These are phyloP conservation scores for Pittosporum tobira DNA, from an alignment of 129 eudicot species.

Conservation along the genomic window DNA sequence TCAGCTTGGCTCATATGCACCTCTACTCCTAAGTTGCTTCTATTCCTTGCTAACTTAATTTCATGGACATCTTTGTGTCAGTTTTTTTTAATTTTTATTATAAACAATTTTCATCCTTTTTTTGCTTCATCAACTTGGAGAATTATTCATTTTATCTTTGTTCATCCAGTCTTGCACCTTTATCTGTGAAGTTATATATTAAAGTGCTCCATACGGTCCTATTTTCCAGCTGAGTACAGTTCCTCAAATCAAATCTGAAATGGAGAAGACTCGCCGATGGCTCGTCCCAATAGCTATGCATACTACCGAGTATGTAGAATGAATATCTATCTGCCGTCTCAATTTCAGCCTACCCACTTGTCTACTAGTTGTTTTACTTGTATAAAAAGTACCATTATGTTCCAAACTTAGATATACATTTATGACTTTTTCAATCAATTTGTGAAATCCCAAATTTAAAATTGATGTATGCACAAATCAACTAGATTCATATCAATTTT, in stretches of 20 bases:
- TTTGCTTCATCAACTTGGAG: neutral
- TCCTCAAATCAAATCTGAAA: constrained; percentile 78
- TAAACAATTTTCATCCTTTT: neutral
- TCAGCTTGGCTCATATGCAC: no score
- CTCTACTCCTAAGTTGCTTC: no score
- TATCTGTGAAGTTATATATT: neutral
- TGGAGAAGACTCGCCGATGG: constrained; percentile 83
- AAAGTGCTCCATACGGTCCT: constrained; percentile 2
- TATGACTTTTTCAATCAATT: no score
- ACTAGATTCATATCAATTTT: no score
- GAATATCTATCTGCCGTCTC: neutral
- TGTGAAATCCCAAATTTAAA: no score
- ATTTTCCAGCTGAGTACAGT: constrained; percentile 54
- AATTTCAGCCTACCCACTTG: neutral
- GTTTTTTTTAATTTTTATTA: neutral
- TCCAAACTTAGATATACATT: neutral
- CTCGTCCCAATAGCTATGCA: constrained; percentile 78
- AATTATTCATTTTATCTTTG: neutral
- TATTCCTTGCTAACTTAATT: neutral
- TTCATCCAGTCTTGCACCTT: no score
- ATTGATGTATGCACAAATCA: no score
- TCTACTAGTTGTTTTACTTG: neutral
- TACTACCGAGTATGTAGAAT: constrained; percentile 50
- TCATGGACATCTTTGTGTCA: neutral
- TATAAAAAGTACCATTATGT: neutral